These are phyloP conservation scores for Orychophragmus violaceus DNA, from an alignment of 345 rosid species.

Conservation along the genomic window DNA sequence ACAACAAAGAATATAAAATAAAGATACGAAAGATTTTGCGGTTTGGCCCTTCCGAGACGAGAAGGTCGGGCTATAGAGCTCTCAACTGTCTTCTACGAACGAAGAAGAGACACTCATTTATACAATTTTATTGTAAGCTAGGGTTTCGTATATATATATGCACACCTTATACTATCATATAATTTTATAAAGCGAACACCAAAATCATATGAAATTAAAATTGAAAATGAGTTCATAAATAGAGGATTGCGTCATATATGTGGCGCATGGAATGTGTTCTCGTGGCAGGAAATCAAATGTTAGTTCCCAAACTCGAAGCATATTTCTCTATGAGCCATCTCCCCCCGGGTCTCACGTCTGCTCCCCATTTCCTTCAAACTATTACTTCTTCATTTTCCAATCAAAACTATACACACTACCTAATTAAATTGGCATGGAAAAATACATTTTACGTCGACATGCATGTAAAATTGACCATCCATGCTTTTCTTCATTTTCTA, in stretches of 20 bases:
- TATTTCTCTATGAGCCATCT: not conserved
- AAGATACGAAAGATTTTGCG: constrained; percentile 26
- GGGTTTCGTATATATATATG: constrained; percentile 4
- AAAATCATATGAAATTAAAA: not conserved
- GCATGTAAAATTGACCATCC: not conserved
- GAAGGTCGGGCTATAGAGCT: constrained; percentile 12
- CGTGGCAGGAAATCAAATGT: constrained; percentile 9
- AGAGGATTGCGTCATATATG: constrained; percentile 1
- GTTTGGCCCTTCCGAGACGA: constrained; percentile 27
- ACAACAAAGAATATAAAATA: not conserved
- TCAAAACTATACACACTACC: not conserved
- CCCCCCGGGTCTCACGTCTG: constrained; percentile 7
- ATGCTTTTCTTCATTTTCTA: not conserved
- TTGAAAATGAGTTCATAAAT: not conserved
- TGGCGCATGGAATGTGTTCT: constrained; percentile 24
- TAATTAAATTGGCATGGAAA: not conserved
- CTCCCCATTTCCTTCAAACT: constrained; percentile 8
- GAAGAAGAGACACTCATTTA: constrained; percentile 12
- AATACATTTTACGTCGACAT: not conserved
- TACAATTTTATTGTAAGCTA: not conserved
- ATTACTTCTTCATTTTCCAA: not conserved
- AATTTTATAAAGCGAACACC: not conserved
- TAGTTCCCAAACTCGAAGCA: not conserved
- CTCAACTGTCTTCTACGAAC: constrained; percentile 15
- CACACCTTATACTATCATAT: not conserved